Base-by-base conservation (phyloP, 1,284 basidiomycete genomes). In the Golubevia sp. region DNA sequence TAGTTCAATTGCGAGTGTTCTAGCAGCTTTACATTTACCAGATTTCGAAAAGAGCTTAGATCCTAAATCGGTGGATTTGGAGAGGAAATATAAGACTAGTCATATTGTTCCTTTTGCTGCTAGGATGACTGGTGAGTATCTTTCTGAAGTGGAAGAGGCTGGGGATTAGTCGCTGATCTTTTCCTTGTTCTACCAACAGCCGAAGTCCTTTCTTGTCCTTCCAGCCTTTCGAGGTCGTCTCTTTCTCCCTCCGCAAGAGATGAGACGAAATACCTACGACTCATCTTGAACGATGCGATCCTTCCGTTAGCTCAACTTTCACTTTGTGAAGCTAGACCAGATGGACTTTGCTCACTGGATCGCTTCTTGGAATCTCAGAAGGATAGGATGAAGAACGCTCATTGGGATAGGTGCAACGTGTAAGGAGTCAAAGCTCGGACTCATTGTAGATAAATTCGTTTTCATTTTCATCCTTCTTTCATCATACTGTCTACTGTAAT, bases 91-190 rank as follows among this genome's bases (percentile, higher is more conserved):
- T 55, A 60, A 58, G 26, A 71, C 74, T 44, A 71, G 67, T 38
- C 65, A 72, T 48, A 50, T 80, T 1, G 77, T 78, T 0, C 79
- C 79, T 1, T 82, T 80, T 59, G 78, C 68, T 5, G 79, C 77
- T 4, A 55, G 79, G 20, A 63, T 82, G 2, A 60, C 51, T 13
- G 11, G 38, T 44, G 38, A 44, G 38, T 44, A 13, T 34, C 30
- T 34, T 34, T 34, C 11, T 34, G 30, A 34, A n/a, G n/a, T n/a
- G n/a, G n/a, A n/a, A n/a, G n/a, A n/a, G n/a, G n/a, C n/a, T n/a
- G n/a, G n/a, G n/a, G n/a, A n/a, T 11, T 5, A 34, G 11, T 11
- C 30, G 30, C 30, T 34, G 5, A 11, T 34, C 11, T 34, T 11
- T 34, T 34, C 30, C 30, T 34, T 34, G 4, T 34, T 11, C 30